Evolutionary conservation across 306 rosid genomes (phyloP), one percentile per base, ranked within the genome.

Genomic region (Vachellia collinsii): DNA sequence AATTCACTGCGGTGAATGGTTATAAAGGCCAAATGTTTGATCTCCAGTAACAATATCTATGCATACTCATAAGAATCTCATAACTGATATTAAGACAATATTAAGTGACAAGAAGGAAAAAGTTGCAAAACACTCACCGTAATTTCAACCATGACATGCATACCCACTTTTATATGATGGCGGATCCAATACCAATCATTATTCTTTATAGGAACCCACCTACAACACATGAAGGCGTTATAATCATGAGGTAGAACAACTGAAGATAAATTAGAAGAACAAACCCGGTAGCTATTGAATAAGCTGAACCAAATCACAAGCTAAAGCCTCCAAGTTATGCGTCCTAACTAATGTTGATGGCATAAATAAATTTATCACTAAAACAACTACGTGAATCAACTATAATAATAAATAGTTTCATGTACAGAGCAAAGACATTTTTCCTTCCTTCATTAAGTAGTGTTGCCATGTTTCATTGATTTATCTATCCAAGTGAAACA

Each of bases 101-200:
- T 62, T 43, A 25, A 65, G 76, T 67, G 82, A 77, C 76, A 77
- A 42, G 37, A 62, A 23, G 69, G 64, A 39, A 72, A 58, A 46
- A 66, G 23, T 3, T 78, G 54, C 70, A 79, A 77, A 80, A 79
- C 44, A 85, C 98, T 93, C 82, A 93, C 99, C 92, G 87, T 86
- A 85, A 95, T 82, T 87, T 95, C 98, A 79, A 95, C 99, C 38
- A 89, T 75, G 88, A 91, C 96, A 6, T 77, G 79, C 98, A 91
- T 93, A 61, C 98, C 99, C 75, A 95, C 98, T 88, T 82, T 93
- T 81, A 95, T 90, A 88, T 95, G 98, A 84, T 95, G 99, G 51
- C 99, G 99, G 78, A 93, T 89, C 99, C 99, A 95, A 86, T 66
- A 95, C 99, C 99, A 95, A 80, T 95, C 99, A 81, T 95, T 95